A percentile compares a stretch with the other conserved stretches of the same genome.
Evolutionary conservation across 2,329 filamentous ascomycete genomes (phyloP).

Genomic region (Amauroascus verrucosus): DNA sequence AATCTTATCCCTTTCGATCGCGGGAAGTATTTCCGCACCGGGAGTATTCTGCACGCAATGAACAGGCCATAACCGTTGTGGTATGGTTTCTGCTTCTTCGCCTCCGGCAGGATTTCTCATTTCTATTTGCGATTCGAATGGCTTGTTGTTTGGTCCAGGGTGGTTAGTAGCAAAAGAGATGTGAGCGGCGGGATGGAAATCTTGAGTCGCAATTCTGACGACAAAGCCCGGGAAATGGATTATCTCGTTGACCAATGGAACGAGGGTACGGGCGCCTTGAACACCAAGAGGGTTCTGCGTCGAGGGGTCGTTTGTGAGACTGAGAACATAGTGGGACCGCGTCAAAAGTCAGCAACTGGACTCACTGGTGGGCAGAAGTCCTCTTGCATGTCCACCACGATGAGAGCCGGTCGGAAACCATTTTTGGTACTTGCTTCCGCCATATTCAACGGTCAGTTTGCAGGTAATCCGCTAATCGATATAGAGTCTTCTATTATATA

Average conservation of each 20-base stretch:
- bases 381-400: conserved; percentile 84
- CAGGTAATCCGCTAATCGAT: no score
- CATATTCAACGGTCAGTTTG: no score
- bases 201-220: conserved; percentile 74
- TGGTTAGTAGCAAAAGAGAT: conserved; percentile 86
- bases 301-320: background rate
- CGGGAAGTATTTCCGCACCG: conserved; percentile 64
- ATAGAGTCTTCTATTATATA: no score
- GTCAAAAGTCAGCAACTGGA: conserved; percentile 33
- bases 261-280: conserved; percentile 58
- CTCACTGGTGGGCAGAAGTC: conserved; percentile 87
- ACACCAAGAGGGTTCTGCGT: conserved; percentile 70
- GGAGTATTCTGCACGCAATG: conserved; percentile 72
- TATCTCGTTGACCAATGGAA: conserved; percentile 62
- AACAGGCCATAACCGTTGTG: conserved; percentile 70
- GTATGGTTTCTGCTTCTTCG: conserved; percentile 53
- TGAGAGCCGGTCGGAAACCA: conserved; percentile 45
- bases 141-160: conserved; percentile 47
- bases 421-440: background rate
- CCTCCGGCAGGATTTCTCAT: conserved; percentile 42
- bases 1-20: conserved; percentile 53
- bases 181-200: conserved; percentile 77
- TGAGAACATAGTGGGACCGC: no score
- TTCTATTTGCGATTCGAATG: conserved; percentile 55
- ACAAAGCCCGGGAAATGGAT: conserved; percentile 57